Percentiles rank a stretch among this genome's conserved stretches.
These are phyloP conservation scores for Neodidymelliopsis sp. DNA, from an alignment of 2,329 filamentous ascomycete genomes.

Conservation along the genomic window DNA sequence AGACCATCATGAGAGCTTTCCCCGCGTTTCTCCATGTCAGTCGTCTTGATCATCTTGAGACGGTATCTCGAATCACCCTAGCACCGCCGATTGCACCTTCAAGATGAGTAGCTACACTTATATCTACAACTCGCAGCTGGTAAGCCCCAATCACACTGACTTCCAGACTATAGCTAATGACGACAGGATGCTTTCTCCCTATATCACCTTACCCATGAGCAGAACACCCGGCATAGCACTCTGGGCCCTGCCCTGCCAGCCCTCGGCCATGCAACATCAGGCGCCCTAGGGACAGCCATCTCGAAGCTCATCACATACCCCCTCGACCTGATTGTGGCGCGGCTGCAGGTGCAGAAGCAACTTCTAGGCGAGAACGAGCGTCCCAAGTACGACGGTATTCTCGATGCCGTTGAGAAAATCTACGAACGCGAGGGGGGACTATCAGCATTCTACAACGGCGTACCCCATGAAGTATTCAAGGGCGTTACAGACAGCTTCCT, in stretches of 20 bases:
- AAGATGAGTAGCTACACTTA: constrained; percentile 35
- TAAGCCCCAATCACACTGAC: constrained; percentile 27
- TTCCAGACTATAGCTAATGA: constrained; percentile 13
- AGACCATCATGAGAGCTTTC: constrained; percentile 28
- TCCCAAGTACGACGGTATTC: constrained; percentile 68
- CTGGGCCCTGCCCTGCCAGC: constrained; percentile 68
- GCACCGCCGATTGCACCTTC: constrained; percentile 16
- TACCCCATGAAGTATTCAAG: constrained; percentile 54
- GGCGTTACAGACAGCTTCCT: constrained; percentile 75
- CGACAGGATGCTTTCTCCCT: constrained; percentile 52
- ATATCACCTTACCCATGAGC: constrained; percentile 52
- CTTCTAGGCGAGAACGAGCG: constrained; percentile 52
- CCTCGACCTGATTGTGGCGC: constrained; percentile 80
- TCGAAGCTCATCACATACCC: constrained; percentile 83
- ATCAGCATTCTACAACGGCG: constrained; percentile 68
- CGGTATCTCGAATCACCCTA: not conserved
- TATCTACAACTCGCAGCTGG: constrained; percentile 56
- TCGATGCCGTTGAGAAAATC: constrained; percentile 76
- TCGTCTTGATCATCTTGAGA: not conserved
- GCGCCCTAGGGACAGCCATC: constrained; percentile 78
- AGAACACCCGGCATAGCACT: constrained; percentile 29
- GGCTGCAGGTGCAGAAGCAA: constrained; percentile 79
- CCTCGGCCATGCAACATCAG: constrained; percentile 81
- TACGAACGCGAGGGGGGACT: constrained; percentile 74
- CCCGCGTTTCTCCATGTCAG: constrained; percentile 27